phyloP scores from a whole-genome alignment of 768 basidiomycete genomes.

The Rhodotorula taiwanensis region DNA sequence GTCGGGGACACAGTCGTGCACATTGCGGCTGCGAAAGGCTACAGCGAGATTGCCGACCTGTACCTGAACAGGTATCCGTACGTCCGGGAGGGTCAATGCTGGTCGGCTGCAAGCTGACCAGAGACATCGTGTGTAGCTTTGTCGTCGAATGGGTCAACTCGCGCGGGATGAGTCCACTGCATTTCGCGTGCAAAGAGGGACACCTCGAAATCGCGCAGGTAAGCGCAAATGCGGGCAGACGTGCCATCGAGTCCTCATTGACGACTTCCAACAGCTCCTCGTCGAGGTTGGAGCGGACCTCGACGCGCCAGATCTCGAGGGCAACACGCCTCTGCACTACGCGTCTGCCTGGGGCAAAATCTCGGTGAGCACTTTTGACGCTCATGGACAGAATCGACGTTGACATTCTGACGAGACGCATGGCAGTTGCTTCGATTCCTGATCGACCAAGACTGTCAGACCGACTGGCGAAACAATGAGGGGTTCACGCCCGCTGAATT shows the following conservation, averaged over 20 bases:
- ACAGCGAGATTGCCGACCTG: conserved; percentile 8
- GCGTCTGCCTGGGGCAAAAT: conserved; percentile 24
- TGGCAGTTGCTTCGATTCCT: conserved; percentile 34
- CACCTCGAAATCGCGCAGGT: conserved; percentile 25
- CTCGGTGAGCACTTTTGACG: background rate
- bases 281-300: conserved; percentile 38
- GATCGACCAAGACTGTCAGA: conserved; percentile 32
- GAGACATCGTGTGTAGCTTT: too few relatives aligned
- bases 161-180: conserved; percentile 34
- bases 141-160: conserved; percentile 38
- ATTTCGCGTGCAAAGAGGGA: conserved; percentile 38
- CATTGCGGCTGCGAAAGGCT: conserved; percentile 29
- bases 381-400: too few relatives aligned
- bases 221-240: conserved; percentile 22
- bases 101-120: too few relatives aligned
- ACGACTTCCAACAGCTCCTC: too few relatives aligned
- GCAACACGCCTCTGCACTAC: conserved; percentile 39
- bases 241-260: too few relatives aligned
- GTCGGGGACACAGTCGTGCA: conserved; percentile 37
- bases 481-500: conserved; percentile 38
- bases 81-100: too few relatives aligned
- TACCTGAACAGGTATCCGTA: conserved; percentile 31
- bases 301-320: conserved; percentile 38
- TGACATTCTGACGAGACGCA: background rate
- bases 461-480: conserved; percentile 34